phyloP scores from a whole-genome alignment of 768 basidiomycete species.

The Tulasnella sp. region DNA sequence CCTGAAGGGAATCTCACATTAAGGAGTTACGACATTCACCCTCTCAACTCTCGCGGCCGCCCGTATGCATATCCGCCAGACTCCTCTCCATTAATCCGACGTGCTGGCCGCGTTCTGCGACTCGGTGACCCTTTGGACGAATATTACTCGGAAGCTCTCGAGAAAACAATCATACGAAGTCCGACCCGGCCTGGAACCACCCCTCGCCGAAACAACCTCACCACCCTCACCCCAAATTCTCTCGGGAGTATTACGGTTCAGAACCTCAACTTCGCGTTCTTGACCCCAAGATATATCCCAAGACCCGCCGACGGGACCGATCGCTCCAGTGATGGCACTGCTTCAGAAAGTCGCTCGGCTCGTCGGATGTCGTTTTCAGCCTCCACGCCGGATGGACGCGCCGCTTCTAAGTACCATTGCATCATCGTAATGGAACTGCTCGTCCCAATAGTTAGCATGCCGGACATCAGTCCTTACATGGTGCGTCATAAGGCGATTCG shows the following conservation, averaged over 20 bases:
- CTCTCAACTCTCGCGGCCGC: not conserved
- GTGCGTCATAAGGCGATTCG: not conserved
- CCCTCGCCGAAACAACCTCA: not conserved
- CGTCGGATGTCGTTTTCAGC: slow-evolving; percentile 10
- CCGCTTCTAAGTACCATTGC: slow-evolving; percentile 3
- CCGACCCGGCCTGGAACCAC: not conserved
- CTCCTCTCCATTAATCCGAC: not conserved
- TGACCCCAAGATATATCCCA: not conserved
- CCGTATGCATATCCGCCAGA: slow-evolving; percentile 19
- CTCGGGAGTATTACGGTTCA: slow-evolving; percentile 16
- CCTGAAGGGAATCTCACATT: not conserved
- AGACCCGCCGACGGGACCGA: not conserved
- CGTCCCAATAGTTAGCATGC: slow-evolving; percentile 14
- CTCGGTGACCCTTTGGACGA: slow-evolving; percentile 5
- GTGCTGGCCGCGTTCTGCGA: slow-evolving; percentile 5
- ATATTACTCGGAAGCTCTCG: slow-evolving; percentile 20
- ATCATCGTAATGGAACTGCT: slow-evolving; percentile 14
- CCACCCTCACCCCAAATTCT: not conserved
- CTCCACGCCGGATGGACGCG: not conserved
- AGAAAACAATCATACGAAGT: not conserved
- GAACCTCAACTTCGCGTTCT: slow-evolving; percentile 6
- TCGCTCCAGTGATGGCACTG: not conserved
- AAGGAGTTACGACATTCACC: slow-evolving; percentile 9
- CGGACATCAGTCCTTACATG: slow-evolving; percentile 19
- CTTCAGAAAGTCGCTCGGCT: not conserved